phyloP scores from a whole-genome alignment of 495 filamentous ascomycete species.

The Bathelium albidoporum region DNA sequence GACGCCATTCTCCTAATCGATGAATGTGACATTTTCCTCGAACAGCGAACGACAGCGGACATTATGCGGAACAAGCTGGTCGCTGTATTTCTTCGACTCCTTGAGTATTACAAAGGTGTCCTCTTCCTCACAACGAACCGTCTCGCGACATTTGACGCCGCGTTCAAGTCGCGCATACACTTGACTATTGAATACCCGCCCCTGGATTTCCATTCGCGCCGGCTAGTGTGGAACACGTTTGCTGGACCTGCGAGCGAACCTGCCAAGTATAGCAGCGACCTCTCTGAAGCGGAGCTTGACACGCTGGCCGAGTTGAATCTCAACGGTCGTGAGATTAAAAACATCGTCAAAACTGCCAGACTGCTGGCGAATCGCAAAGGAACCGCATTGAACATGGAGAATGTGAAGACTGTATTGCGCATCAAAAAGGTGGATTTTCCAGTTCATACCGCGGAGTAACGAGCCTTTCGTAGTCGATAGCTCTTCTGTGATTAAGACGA shows the following conservation, averaged over 20 bases:
- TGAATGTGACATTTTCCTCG: constrained; percentile 10
- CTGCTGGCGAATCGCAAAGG: background rate
- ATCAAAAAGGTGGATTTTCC: background rate
- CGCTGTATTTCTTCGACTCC: constrained; percentile 44
- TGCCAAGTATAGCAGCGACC: background rate
- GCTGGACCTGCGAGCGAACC: too few species aligned
- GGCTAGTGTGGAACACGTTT: background rate
- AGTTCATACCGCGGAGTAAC: too few species aligned
- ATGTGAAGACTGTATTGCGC: background rate
- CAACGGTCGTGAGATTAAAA: constrained; percentile 10
- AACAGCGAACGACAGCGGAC: background rate
- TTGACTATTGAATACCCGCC: constrained; percentile 35
- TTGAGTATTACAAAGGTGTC: constrained; percentile 50
- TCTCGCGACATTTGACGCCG: constrained; percentile 38
- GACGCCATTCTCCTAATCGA: constrained; percentile 8
- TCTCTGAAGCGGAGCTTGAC: background rate
- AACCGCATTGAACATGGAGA: background rate
- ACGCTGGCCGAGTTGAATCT: background rate
- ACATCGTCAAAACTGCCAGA: background rate
- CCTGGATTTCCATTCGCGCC: background rate
- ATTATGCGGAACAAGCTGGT: constrained; percentile 12
- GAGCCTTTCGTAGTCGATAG: too few species aligned
- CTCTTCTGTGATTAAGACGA: too few species aligned
- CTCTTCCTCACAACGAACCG: constrained; percentile 49
- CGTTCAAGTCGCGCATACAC: constrained; percentile 36